A percentile compares a stretch with the other conserved stretches of the same genome.
Evolutionary conservation across 176 grass and related monocot genomes (phyloP).

Genomic region (Oryza longistaminata): DNA sequence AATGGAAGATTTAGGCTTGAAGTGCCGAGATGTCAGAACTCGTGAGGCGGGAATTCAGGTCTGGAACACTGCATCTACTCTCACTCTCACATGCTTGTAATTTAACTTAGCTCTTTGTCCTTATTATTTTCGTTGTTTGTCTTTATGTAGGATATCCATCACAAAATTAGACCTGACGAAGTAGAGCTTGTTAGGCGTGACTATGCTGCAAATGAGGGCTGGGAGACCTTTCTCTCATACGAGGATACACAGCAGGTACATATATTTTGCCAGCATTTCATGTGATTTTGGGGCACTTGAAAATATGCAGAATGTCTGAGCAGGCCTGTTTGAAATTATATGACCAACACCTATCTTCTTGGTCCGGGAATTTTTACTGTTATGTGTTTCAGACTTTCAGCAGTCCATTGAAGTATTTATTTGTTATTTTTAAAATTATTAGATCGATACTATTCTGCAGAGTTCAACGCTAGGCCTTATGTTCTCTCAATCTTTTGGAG

Average conservation of each 20-base stretch:
- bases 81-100: background rate
- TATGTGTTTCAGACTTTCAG: background rate
- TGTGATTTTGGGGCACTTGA: background rate
- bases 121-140: slow-evolving; percentile 17
- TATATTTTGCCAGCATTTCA: slow-evolving; percentile 10
- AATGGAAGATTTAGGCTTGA: slow-evolving; percentile 95
- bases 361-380: background rate
- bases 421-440: background rate
- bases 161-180: slow-evolving; percentile 95
- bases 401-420: background rate
- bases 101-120: background rate
- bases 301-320: background rate
- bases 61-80: background rate
- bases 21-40: slow-evolving; percentile 97
- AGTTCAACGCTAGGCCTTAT: background rate
- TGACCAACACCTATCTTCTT: background rate
- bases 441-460: background rate
- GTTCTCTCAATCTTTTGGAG: background rate
- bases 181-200: slow-evolving; percentile 92
- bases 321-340: background rate
- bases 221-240: slow-evolving; percentile 98
- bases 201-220: slow-evolving; percentile 96
- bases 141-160: slow-evolving; percentile 77
- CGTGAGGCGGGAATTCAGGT: slow-evolving; percentile 99
- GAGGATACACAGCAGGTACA: slow-evolving; percentile 96